Evolutionary conservation across 345 rosid genomes (phyloP), one percentile per base, ranked within the genome.

Genomic region (Euphorbia tirucalli): DNA sequence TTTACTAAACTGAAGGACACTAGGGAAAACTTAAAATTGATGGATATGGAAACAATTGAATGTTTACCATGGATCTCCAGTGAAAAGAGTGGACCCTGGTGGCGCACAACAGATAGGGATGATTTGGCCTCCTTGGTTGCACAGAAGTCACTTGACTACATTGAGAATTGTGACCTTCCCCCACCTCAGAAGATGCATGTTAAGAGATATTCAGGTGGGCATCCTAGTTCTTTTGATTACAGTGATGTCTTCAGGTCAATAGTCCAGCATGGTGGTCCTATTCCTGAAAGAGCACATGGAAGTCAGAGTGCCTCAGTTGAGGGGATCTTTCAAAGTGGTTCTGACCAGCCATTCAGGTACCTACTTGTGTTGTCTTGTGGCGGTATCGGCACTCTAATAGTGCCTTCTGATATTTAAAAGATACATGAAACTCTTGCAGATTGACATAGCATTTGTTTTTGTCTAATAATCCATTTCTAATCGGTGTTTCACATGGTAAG

Each of bases 161-260:
- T 95, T 46, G 91, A 82, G 78, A 95, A 92, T 72, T 92, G 96
- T 80, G 98, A 92, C 78, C 89, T 95, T 48, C 99, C 98, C 48
- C 90, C 88, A 21, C 91, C 96, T 10, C 93, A 82, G 83, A 88
- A 86, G 78, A 58, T 78, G 76, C 83, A 81, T 11, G 21, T 73
- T 22, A 72, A 85, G 77, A 84, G 79, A 72, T 76, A 80, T 75
- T 83, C 85, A 32, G 74, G 71, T 71, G 75, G 75, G 14, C 70
- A 70, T 73, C 61, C 82, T 13, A 77, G 74, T 2, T 28, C 78
- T 75, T 81, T 80, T 24, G 75, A 80, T 63, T 65, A 69, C 65
- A 75, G 68, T 79, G 81, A 77, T 66, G 54, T 76, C 77, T 32
- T 87, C 44, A 65, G 49, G 76, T 76, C 72, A 72, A 69, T 73